phyloP scores from a whole-genome alignment of 2,329 filamentous ascomycete species.

The Beauveria sp. region DNA sequence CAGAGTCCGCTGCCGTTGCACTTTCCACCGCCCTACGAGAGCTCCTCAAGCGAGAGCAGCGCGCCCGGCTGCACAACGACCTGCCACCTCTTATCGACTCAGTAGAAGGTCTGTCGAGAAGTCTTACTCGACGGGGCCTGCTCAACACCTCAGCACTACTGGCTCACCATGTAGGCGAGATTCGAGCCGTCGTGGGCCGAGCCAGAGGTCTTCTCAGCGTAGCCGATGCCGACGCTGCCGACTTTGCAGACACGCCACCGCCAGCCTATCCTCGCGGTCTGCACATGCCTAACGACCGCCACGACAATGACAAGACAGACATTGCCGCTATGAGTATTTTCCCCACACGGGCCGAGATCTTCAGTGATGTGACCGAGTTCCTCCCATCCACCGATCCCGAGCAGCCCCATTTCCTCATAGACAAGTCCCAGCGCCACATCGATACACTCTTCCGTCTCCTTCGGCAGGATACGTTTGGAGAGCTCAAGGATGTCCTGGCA shows the following conservation, averaged over 20 bases:
- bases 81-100: conserved; percentile 5
- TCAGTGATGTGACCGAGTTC: not conserved
- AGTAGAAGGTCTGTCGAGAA: not conserved
- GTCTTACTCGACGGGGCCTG: not conserved
- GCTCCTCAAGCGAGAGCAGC: conserved; percentile 7
- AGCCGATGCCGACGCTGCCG: not conserved
- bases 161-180: not conserved
- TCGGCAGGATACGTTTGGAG: conserved; percentile 1
- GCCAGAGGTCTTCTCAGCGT: not conserved
- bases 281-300: not conserved
- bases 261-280: not conserved
- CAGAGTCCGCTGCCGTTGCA: not conserved
- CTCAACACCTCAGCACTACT: not conserved
- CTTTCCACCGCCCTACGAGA: conserved; percentile 6
- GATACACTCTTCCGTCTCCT: conserved; percentile 7
- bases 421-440: conserved; percentile 7
- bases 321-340: not conserved
- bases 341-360: conserved; percentile 3
- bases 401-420: conserved; percentile 4
- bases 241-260: not conserved
- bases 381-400: conserved; percentile 8
- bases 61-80: not conserved
- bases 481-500: conserved; percentile 3
- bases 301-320: conserved; percentile 4
- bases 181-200: conserved; percentile 1